Evolutionary conservation across 2,329 filamentous ascomycete genomes (phyloP).

Genomic region (Mollisia scopiformis): DNA sequence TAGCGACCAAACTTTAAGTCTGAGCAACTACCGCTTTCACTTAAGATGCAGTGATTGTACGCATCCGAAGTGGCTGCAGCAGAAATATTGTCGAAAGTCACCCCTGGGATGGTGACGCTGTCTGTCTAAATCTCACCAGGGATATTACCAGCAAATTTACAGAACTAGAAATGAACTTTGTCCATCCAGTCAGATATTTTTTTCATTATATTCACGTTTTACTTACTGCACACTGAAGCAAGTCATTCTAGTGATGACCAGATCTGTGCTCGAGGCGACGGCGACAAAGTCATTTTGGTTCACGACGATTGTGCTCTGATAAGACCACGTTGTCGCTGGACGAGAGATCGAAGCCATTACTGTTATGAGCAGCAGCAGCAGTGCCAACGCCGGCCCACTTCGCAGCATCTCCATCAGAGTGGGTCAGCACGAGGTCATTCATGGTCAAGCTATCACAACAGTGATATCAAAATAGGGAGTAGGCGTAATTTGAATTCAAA

Average conservation of each 20-base stretch:
- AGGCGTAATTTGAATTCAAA: conserved; percentile 55
- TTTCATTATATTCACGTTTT: too few species aligned
- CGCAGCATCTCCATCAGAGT: conserved; percentile 51
- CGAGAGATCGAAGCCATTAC: conserved; percentile 54
- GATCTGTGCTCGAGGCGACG: conserved; percentile 51
- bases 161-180: conserved; percentile 39
- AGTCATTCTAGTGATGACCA: conserved; percentile 23
- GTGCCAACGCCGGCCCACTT: conserved; percentile 28
- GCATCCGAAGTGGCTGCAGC: conserved; percentile 36
- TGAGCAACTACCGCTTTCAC: conserved; percentile 40
- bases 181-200: too few species aligned
- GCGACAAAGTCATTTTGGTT: conserved; percentile 63
- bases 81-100: conserved; percentile 37
- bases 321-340: conserved; percentile 50
- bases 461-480: conserved; percentile 53
- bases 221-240: conserved; percentile 27
- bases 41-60: conserved; percentile 41
- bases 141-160: conserved; percentile 10
- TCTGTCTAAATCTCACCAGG: neutral
- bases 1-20: conserved; percentile 39
- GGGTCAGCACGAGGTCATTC: conserved; percentile 56
- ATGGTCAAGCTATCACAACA: conserved; percentile 45
- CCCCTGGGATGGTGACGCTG: neutral
- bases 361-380: conserved; percentile 46
- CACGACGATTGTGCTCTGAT: conserved; percentile 49